Percentiles rank a stretch among this genome's conserved stretches.
phyloP scores from a whole-genome alignment of 257 asterid genomes.

The Solanum appendiculatum region DNA sequence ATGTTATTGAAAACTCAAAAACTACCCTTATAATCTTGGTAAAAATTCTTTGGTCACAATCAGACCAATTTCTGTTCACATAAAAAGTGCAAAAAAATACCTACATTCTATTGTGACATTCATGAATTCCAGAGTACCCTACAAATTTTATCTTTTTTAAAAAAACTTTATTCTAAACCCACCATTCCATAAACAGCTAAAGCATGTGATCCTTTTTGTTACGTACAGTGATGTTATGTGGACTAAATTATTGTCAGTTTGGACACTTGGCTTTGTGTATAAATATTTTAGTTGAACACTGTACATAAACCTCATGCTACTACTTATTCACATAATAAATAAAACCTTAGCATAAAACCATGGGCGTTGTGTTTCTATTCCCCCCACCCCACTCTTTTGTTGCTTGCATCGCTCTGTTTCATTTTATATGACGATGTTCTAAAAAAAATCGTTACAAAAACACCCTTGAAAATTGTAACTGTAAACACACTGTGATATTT shows the following conservation, averaged over 20 bases:
- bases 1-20: neutral
- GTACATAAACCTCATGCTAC: neutral
- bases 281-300: neutral
- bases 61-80: neutral
- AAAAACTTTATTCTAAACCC: neutral
- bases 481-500: neutral
- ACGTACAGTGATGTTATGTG: neutral
- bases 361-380: neutral
- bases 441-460: neutral
- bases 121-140: neutral
- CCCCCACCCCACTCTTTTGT: neutral
- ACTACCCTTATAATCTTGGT: neutral
- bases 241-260: slow-evolving; percentile 4
- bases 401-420: neutral
- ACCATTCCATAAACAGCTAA: slow-evolving; percentile 3
- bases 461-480: neutral
- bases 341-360: neutral
- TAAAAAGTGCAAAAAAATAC: neutral
- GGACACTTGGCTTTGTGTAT: neutral
- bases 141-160: neutral
- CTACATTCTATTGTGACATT: neutral
- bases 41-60: neutral
- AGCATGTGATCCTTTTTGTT: slow-evolving; percentile 2
- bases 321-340: neutral
- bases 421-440: neutral